Percentiles rank a stretch among this genome's conserved stretches.
phyloP scores from a whole-genome alignment of 176 grass and related monocot species.

The Rhipidocladum racemiflorum region DNA sequence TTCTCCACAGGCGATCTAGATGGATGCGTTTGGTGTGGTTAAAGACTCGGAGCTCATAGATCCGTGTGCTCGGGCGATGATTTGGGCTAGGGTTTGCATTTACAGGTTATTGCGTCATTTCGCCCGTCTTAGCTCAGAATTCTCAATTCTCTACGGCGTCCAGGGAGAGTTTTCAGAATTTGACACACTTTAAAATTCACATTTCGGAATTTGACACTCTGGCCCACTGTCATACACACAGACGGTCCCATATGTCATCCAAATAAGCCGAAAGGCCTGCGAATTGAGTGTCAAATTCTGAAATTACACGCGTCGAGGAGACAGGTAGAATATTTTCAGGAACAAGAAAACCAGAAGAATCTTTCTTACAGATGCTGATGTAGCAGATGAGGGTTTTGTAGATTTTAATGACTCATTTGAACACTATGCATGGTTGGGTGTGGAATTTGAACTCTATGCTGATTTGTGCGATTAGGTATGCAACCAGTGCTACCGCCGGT shows the following conservation, averaged over 20 bases:
- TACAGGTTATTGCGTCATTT: not conserved
- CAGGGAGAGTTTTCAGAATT: too few species aligned
- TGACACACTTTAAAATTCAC: too few species aligned
- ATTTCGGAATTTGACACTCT: too few species aligned
- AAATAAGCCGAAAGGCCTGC: too few species aligned
- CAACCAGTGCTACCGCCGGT: not conserved
- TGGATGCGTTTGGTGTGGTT: not conserved
- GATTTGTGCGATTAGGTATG: not conserved
- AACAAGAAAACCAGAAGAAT: too few species aligned
- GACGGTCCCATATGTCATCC: too few species aligned
- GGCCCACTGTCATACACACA: too few species aligned
- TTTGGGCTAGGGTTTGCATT: constrained; percentile 20
- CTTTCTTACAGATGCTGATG: not conserved
- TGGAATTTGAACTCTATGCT: not conserved
- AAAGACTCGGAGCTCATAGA: constrained; percentile 9
- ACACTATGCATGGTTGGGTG: not conserved
- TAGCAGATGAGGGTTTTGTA: not conserved
- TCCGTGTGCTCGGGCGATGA: not conserved
- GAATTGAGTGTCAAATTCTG: too few species aligned
- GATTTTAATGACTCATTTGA: not conserved
- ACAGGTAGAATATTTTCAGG: too few species aligned
- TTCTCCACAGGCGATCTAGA: not conserved
- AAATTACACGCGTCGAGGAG: too few species aligned
- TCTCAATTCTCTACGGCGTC: too few species aligned
- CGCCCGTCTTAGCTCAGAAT: too few species aligned